Evolutionary conservation across 2,329 filamentous ascomycete species (phyloP), one percentile per base, ranked within the genome.

Genomic region (Aureobasidium leucospermi): DNA sequence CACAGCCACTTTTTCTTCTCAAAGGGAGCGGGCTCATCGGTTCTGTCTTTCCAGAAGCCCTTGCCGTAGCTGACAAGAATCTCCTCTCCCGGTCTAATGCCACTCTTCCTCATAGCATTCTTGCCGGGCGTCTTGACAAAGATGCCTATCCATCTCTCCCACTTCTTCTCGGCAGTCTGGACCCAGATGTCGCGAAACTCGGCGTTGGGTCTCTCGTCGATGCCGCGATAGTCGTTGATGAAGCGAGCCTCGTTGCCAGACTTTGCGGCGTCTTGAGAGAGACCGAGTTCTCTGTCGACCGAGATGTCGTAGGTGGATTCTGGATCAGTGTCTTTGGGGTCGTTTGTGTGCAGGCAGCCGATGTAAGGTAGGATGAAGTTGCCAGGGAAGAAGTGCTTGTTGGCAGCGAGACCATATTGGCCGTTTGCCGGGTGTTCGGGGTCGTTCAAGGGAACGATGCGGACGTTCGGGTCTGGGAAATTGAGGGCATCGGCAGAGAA

Each of bases 41-140:
- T 53, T 38, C 58, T 63, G 16, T 57, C 60, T 7, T 43, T 71
- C 77, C 77, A 79, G 59, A 79, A 79, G 0, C 76, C 77, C 65
- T 81, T 80, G 32, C 79, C 79, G 65, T 82, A 82, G 64, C 73
- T 79, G n/a, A 82, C 72, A 31, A 81, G 68, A 45, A 82, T 76
- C 67, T 82, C 79, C 60, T 79, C 72, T 2, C 77, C 78, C 60
- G 73, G 76, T 23, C 65, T 67, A 45, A 82, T 76, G 1, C 79
- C 79, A 23, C 71, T 73, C 38, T 73, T 71, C 59, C 74, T 71
- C 64, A 76, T 77, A 16, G 76, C 76, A 58, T 74, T 77, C 67
- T 78, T 81, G 7, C 79, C 78, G 11, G 73, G 73, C 29, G 70
- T 71, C 47, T 81, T 66, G 13, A 80, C 79, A 64, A 78, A 81